Conservation (phyloP, 2,329 filamentous ascomycete species). For the Diplodia scrobiculata region DNA sequence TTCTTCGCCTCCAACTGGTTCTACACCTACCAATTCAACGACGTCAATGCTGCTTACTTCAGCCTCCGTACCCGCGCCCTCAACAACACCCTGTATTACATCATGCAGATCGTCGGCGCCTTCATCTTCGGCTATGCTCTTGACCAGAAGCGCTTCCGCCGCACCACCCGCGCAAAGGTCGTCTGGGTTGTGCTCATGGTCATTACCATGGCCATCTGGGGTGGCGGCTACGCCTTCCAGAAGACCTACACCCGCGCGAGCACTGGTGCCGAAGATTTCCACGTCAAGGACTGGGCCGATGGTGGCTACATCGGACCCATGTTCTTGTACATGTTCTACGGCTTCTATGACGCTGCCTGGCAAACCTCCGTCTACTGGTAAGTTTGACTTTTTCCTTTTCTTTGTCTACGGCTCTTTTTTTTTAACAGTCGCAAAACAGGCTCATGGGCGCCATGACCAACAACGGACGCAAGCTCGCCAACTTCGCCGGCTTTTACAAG, state of each 20-base stretch:
- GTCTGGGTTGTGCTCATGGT: slow-evolving; percentile 64
- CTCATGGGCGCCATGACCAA: slow-evolving; percentile 93
- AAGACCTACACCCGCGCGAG: slow-evolving; percentile 56
- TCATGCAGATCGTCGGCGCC: slow-evolving; percentile 76
- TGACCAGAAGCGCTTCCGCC: slow-evolving; percentile 60
- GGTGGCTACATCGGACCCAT: slow-evolving; percentile 73
- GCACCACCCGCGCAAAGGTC: slow-evolving; percentile 67
- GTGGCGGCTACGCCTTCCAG: slow-evolving; percentile 79
- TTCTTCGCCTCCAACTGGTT: slow-evolving; percentile 81
- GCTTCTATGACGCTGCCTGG: slow-evolving; percentile 85
- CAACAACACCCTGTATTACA: slow-evolving; percentile 78
- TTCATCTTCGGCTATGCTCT: slow-evolving; percentile 71
- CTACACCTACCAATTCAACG: slow-evolving; percentile 77
- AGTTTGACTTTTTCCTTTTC: slow-evolving; percentile 34
- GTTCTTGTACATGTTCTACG: slow-evolving; percentile 89
- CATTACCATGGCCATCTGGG: slow-evolving; percentile 78
- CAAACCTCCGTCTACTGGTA: slow-evolving; percentile 89
- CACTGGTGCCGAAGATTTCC: slow-evolving; percentile 36
- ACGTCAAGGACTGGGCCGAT: slow-evolving; percentile 66
- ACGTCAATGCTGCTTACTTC: slow-evolving; percentile 70
- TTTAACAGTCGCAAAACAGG: slow-evolving; percentile 48
- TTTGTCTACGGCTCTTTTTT: too few relatives aligned
- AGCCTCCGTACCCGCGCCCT: slow-evolving; percentile 73
- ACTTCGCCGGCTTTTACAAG: slow-evolving; percentile 90
- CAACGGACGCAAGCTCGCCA: slow-evolving; percentile 87